These are phyloP conservation scores for Iberis pinnata DNA, from an alignment of 345 rosid genomes.

Conservation along the genomic window DNA sequence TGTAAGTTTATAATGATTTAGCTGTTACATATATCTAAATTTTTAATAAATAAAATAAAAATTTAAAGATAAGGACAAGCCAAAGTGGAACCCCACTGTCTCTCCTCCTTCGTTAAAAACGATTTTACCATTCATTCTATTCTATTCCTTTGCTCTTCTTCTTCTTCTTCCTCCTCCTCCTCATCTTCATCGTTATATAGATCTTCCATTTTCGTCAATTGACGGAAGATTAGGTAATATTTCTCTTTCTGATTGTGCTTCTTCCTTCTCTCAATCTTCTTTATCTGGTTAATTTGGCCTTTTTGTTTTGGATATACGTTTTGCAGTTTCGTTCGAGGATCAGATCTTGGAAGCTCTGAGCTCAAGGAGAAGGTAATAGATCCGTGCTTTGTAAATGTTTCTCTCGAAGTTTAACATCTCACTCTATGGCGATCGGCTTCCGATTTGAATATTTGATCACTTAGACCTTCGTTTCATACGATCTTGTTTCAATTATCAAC, in stretches of 20 bases:
- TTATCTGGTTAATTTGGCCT: too few species aligned
- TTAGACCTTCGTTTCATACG: not conserved
- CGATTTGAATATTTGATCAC: too few species aligned
- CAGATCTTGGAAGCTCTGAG: slow-evolving; percentile 18
- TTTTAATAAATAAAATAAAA: not conserved
- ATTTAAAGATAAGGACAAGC: slow-evolving; percentile 17
- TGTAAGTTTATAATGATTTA: too few species aligned
- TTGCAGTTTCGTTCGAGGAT: slow-evolving; percentile 19
- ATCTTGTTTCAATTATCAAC: not conserved
- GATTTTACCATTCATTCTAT: slow-evolving; percentile 10
- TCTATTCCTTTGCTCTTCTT: not conserved
- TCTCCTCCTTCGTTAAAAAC: slow-evolving; percentile 12
- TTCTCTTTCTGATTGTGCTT: slow-evolving; percentile 6
- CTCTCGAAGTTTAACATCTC: slow-evolving; percentile 7
- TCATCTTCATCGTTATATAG: slow-evolving; percentile 10
- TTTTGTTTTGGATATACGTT: not conserved
- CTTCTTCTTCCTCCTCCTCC: slow-evolving; percentile 9
- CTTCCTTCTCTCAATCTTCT: not conserved
- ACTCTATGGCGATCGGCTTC: not conserved
- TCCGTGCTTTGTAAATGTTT: not conserved
- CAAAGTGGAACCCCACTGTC: slow-evolving; percentile 33
- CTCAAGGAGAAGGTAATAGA: slow-evolving; percentile 24
- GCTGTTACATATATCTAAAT: not conserved
- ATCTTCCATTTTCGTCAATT: slow-evolving; percentile 8
- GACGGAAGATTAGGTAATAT: not conserved